phyloP scores from a whole-genome alignment of 371 early-diverging fungal species.

The Syncephalastrum contaminatum region DNA sequence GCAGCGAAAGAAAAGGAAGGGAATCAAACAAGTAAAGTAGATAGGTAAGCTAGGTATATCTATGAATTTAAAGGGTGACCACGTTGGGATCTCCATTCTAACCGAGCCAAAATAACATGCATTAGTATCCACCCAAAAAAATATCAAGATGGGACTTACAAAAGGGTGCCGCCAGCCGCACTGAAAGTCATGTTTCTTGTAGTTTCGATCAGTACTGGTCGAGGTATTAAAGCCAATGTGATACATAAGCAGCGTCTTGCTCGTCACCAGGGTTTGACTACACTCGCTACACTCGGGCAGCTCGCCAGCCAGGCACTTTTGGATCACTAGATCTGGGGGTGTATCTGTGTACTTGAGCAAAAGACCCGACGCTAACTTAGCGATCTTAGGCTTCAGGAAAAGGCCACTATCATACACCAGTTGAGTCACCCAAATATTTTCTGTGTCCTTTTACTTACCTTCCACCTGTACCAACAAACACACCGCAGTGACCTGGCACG shows the following conservation, averaged over 20 bases:
- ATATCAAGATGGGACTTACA: slow-evolving; percentile 38
- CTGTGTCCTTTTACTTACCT: slow-evolving; percentile 24
- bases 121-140: background rate
- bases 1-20: too few species aligned
- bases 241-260: slow-evolving; percentile 53
- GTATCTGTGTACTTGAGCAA: slow-evolving; percentile 34
- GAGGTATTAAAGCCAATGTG: slow-evolving; percentile 66
- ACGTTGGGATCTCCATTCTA: slow-evolving; percentile 23
- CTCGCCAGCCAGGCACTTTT: slow-evolving; percentile 54
- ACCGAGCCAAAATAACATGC: background rate
- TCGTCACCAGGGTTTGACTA: slow-evolving; percentile 43
- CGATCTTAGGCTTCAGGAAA: slow-evolving; percentile 50
- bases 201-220: slow-evolving; percentile 54
- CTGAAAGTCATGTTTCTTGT: slow-evolving; percentile 58
- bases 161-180: slow-evolving; percentile 70
- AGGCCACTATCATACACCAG: slow-evolving; percentile 33
- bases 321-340: slow-evolving; percentile 60
- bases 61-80: slow-evolving; percentile 10
- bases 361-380: slow-evolving; percentile 38
- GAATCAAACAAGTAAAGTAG: too few species aligned
- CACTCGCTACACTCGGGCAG: slow-evolving; percentile 45
- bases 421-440: background rate
- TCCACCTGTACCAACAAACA: slow-evolving; percentile 66
- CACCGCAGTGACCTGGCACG: slow-evolving; percentile 55
- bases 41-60: background rate